Conservation (phyloP, 2,329 filamentous ascomycete genomes). For the Colletotrichum euphorbiae region DNA sequence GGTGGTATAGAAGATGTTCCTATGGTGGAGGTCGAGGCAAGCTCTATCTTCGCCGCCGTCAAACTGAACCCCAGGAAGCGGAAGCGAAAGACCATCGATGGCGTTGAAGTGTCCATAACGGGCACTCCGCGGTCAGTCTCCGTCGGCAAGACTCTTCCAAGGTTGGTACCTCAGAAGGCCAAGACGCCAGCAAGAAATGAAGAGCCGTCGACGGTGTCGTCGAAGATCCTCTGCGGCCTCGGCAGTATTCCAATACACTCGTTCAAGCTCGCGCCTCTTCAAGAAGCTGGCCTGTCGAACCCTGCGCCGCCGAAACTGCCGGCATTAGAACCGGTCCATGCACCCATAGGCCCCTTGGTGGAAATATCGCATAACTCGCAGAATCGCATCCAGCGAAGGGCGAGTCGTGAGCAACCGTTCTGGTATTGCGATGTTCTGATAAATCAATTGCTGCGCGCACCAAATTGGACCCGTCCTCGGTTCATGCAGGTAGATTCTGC, state of each 20-base stretch:
- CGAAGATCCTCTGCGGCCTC: constrained; percentile 33
- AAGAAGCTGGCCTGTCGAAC: not conserved
- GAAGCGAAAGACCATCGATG: constrained; percentile 60
- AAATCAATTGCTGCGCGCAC: not conserved
- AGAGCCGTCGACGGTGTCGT: constrained; percentile 9
- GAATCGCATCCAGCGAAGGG: not conserved
- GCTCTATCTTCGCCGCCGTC: constrained; percentile 64
- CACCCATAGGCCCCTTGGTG: constrained; percentile 18
- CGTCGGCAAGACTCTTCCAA: constrained; percentile 41
- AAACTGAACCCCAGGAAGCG: constrained; percentile 61
- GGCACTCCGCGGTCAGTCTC: constrained; percentile 10
- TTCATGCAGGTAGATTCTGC: not conserved
- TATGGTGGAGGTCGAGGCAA: constrained; percentile 38
- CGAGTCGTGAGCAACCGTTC: not conserved
- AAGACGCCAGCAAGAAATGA: constrained; percentile 7
- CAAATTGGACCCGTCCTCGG: constrained; percentile 5
- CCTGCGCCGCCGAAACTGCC: constrained; percentile 14
- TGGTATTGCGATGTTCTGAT: constrained; percentile 10
- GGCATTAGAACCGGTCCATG: constrained; percentile 23
- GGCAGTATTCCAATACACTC: constrained; percentile 16
- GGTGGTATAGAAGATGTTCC: not conserved
- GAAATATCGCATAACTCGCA: constrained; percentile 25
- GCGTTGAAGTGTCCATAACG: constrained; percentile 45
- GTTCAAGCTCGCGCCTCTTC: constrained; percentile 20
- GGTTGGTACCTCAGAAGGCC: constrained; percentile 36